phyloP scores from a whole-genome alignment of 441 rosid genomes.

The Capsella rubella region DNA sequence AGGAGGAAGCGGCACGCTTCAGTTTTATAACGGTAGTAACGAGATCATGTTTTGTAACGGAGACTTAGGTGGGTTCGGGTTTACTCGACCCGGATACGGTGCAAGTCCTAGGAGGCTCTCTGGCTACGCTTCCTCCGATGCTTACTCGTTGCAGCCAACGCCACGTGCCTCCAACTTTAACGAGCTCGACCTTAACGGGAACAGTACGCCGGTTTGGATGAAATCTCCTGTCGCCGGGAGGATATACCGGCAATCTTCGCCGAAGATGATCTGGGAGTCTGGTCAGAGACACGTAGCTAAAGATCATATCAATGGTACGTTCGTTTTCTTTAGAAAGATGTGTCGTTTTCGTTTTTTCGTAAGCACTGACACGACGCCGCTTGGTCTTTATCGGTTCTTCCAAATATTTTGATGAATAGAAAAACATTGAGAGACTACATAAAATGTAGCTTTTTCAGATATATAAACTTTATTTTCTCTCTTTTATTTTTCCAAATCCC shows the following conservation, averaged over 20 bases:
- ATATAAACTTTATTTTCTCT: conserved; percentile 14
- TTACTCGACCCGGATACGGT: conserved; percentile 53
- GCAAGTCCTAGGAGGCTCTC: conserved; percentile 66
- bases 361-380: conserved; percentile 37
- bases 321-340: conserved; percentile 12
- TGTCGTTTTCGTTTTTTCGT: conserved; percentile 23
- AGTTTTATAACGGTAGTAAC: conserved; percentile 42
- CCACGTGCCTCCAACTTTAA: conserved; percentile 79
- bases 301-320: conserved; percentile 55
- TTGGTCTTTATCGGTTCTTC: conserved; percentile 21
- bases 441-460: conserved; percentile 33
- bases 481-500: conserved; percentile 29
- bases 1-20: conserved; percentile 44
- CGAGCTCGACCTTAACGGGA: conserved; percentile 59
- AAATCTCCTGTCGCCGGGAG: conserved; percentile 67
- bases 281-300: conserved; percentile 50
- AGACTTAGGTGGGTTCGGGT: conserved; percentile 57
- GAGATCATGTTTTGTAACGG: conserved; percentile 61
- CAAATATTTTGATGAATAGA: conserved; percentile 15
- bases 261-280: conserved; percentile 61
- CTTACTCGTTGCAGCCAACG: conserved; percentile 81
- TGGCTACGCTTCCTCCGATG: conserved; percentile 78
- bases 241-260: conserved; percentile 55
- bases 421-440: conserved; percentile 29
- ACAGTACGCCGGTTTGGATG: conserved; percentile 63